Conservation (phyloP, 1,284 basidiomycete genomes). For the Sporisorium scitamineum region DNA sequence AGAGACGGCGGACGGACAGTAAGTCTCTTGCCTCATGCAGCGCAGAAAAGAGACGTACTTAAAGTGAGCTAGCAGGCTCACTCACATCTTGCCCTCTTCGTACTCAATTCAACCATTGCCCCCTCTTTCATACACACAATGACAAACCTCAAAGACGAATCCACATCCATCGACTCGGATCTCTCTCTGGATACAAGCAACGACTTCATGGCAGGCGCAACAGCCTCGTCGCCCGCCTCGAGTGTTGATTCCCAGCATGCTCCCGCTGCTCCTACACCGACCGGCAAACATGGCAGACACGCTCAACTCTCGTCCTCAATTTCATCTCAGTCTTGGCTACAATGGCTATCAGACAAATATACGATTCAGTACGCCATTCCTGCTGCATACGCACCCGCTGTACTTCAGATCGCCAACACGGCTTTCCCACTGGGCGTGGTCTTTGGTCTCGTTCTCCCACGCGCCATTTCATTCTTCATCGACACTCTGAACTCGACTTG, state of each 20-base stretch:
- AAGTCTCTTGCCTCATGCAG: not conserved
- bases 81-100: not conserved
- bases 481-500: not conserved
- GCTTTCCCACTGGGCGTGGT: constrained; percentile 54
- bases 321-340: constrained; percentile 10
- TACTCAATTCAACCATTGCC: not conserved
- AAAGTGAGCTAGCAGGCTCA: not conserved
- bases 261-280: not conserved
- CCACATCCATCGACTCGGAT: not conserved
- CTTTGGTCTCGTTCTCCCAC: constrained; percentile 44
- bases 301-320: not conserved
- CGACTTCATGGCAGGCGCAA: not conserved
- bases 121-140: constrained; percentile 1
- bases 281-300: constrained; percentile 7
- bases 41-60: constrained; percentile 1
- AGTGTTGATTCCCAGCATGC: constrained; percentile 11
- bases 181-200: not conserved
- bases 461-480: constrained; percentile 15
- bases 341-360: constrained; percentile 34
- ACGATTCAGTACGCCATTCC: constrained; percentile 48
- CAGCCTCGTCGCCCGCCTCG: constrained; percentile 7
- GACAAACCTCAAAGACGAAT: not conserved
- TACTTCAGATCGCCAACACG: constrained; percentile 44
- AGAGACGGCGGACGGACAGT: not conserved
- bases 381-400: constrained; percentile 46